Evolutionary conservation across 768 basidiomycete species (phyloP).

Genomic region (Tulasnella sp.): DNA sequence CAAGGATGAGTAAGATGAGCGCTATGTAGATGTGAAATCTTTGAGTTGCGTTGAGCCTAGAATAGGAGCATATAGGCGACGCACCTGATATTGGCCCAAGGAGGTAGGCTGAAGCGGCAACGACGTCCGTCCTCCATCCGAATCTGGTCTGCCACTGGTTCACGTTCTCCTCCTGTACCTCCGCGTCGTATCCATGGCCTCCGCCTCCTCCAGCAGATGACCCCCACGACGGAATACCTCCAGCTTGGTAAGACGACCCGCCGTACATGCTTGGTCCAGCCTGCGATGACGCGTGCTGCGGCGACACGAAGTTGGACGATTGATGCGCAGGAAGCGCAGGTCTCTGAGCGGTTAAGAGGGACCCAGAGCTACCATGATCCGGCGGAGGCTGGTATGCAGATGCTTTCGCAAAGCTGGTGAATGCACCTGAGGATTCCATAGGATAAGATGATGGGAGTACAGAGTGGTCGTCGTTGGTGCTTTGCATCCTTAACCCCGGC

Average conservation of each 20-base stretch:
- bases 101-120: constrained; percentile 54
- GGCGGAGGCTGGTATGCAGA: constrained; percentile 27
- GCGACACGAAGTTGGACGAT: constrained; percentile 29
- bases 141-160: constrained; percentile 65
- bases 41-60: neutral
- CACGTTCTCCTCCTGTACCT: constrained; percentile 32
- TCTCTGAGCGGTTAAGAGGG: constrained; percentile 25
- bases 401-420: constrained; percentile 16
- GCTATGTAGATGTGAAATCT: constrained; percentile 33
- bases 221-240: constrained; percentile 48
- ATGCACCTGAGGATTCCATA: constrained; percentile 1
- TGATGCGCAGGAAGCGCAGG: constrained; percentile 23
- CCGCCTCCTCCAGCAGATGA: constrained; percentile 35
- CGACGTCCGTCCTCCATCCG: constrained; percentile 54
- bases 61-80: constrained; percentile 20
- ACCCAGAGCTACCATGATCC: constrained; percentile 30
- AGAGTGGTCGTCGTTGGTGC: neutral
- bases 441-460: neutral
- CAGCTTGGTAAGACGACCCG: constrained; percentile 54
- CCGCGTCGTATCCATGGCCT: constrained; percentile 19
- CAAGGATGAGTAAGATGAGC: constrained; percentile 52
- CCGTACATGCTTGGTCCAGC: constrained; percentile 6
- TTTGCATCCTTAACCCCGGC: neutral
- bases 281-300: neutral
- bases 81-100: constrained; percentile 64